Evolutionary conservation across 2,329 filamentous ascomycete genomes (phyloP), one percentile per base, ranked within the genome.

Genomic region (Penicillium sp.): DNA sequence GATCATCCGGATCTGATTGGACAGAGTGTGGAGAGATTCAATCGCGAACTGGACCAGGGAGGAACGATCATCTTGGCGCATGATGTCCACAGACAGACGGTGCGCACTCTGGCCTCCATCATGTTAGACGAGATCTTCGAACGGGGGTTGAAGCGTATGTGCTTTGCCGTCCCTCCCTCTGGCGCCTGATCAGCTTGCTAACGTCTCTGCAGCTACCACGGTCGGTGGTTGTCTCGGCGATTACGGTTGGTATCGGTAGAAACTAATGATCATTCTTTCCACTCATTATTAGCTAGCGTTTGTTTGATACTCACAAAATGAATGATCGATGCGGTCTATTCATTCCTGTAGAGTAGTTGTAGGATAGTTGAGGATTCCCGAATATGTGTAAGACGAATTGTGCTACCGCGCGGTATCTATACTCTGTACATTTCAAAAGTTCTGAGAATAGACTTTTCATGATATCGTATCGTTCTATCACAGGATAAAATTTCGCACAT

Each of bases 191-290:
- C 1, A 5, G 41, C 19, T 23, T 9, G 45, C 17, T 61, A 44
- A 45, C 17, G 7, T 23, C 49, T 30, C 47, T 58, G 38, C 53
- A 70, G 80, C 82, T 48, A 84, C 85, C 30, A 85, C 85, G 1
- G 81, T 87, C 5, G 86, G 85, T 0, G 83, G 87, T 62, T 88
- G 86, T 61, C 76, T 88, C 17, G 82, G 81, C 0, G 85, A 88
- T 60, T 76, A 72, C 17, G 79, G 82, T 64, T 87, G 85, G 85
- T 87, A 87, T 67, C 73, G 76, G 41, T 65, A 59, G 21, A 35
- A 26, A 26, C 26, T 29, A 17, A 41, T n/a, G 19, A 41, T 26
- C 2, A 53, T 31, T 11, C 23, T 48, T 52, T 49, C 7, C 19
- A 13, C 26, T 17, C 53, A 55, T 57, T 46, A 38, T 58, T 58